Percentiles rank a stretch among this genome's conserved stretches.
Evolutionary conservation across 2,329 filamentous ascomycete genomes (phyloP).

Genomic region (Ramularia collo-cygni): DNA sequence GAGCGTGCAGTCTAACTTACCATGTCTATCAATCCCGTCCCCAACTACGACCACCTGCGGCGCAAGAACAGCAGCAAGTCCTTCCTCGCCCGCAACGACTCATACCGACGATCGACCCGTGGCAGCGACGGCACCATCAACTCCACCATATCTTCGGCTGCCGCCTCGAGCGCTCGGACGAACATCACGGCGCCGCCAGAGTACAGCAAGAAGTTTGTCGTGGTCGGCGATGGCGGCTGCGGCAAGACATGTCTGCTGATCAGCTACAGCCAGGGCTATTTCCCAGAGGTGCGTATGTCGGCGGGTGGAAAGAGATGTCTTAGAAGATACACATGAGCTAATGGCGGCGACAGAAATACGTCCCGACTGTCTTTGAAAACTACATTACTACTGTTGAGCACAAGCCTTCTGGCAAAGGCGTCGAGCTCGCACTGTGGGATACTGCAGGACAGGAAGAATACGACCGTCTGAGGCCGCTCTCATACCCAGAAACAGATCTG

Average conservation of each 20-base stretch:
- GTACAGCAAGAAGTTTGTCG: conserved; percentile 98
- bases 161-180: conserved; percentile 61
- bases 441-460: conserved; percentile 98
- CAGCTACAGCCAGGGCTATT: conserved; percentile 97
- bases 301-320: neutral
- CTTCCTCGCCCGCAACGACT: conserved; percentile 29
- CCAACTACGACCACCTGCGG: conserved; percentile 50
- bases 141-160: conserved; percentile 45
- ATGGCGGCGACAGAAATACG: conserved; percentile 73
- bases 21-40: conserved; percentile 29
- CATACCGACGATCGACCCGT: conserved; percentile 33
- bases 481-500: conserved; percentile 95
- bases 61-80: conserved; percentile 44
- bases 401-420: conserved; percentile 78
- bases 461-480: conserved; percentile 87
- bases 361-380: conserved; percentile 98
- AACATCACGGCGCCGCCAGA: conserved; percentile 83
- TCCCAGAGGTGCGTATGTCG: conserved; percentile 82
- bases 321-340: conserved; percentile 4
- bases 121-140: conserved; percentile 84
- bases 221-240: conserved; percentile 95
- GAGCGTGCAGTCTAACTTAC: conserved; percentile 5
- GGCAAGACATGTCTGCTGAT: conserved; percentile 98
- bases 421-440: conserved; percentile 96
- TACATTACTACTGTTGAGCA: conserved; percentile 98